phyloP scores from a whole-genome alignment of 768 basidiomycete species.

The Russula dissimulans region DNA sequence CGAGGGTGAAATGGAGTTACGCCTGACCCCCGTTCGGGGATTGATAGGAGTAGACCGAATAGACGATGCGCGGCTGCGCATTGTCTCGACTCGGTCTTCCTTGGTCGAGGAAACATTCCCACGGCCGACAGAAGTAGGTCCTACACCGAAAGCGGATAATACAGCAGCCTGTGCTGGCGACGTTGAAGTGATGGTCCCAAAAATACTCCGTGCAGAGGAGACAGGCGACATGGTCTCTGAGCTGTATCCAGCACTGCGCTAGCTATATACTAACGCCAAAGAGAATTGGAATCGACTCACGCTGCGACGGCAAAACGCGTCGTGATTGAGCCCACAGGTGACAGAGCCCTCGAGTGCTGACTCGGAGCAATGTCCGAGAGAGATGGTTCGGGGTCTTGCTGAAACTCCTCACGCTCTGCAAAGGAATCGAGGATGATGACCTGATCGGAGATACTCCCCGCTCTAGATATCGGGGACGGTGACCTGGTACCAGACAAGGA shows the following conservation, averaged over 20 bases:
- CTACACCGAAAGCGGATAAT: background rate
- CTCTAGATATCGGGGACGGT: constrained; percentile 4
- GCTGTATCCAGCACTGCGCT: constrained; percentile 7
- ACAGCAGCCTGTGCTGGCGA: background rate
- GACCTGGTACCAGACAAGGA: background rate
- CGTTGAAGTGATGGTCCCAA: background rate
- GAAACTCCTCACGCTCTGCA: background rate
- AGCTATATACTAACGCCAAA: background rate
- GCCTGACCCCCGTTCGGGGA: background rate
- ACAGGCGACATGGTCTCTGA: constrained; percentile 9
- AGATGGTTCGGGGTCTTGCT: background rate
- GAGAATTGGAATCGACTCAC: background rate
- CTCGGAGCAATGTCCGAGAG: background rate
- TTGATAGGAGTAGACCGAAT: background rate
- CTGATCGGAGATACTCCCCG: background rate
- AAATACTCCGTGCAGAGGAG: constrained; percentile 14
- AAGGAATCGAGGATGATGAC: background rate
- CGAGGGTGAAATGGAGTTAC: background rate
- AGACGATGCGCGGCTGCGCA: background rate
- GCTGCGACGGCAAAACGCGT: constrained; percentile 8
- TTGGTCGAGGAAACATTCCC: background rate
- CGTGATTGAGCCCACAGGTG: background rate
- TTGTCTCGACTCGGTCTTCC: background rate
- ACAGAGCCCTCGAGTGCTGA: background rate
- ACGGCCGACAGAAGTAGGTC: background rate